These are phyloP conservation scores for Aspergillus sergii DNA, from an alignment of 2,329 filamentous ascomycete species.

Conservation along the genomic window DNA sequence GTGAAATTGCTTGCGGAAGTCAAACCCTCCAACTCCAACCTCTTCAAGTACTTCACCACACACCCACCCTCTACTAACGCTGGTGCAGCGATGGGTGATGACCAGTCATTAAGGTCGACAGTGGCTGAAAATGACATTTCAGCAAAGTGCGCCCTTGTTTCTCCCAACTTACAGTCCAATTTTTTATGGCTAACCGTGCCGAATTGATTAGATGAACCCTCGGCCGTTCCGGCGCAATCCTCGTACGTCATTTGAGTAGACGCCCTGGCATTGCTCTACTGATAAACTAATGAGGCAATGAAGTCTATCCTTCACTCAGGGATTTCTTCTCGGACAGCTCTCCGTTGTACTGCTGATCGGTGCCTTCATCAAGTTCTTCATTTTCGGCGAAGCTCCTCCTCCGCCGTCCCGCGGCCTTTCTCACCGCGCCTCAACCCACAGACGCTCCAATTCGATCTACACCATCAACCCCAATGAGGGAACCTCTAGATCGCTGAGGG, in stretches of 20 bases:
- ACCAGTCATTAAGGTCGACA: slow-evolving; percentile 23
- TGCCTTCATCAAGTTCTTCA: slow-evolving; percentile 99
- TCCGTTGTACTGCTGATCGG: slow-evolving; percentile 89
- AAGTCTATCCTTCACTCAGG: slow-evolving; percentile 89
- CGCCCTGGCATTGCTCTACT: not conserved
- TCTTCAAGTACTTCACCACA: no score
- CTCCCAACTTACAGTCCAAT: not conserved
- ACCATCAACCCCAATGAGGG: slow-evolving; percentile 39
- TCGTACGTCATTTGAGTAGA: slow-evolving; percentile 37
- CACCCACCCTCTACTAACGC: not conserved
- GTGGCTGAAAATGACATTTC: slow-evolving; percentile 36
- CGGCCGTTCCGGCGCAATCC: slow-evolving; percentile 39
- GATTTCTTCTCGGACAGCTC: slow-evolving; percentile 88
- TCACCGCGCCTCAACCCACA: slow-evolving; percentile 76
- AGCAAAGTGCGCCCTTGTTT: slow-evolving; percentile 28
- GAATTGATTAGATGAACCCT: slow-evolving; percentile 29
- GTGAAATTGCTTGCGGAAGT: not conserved
- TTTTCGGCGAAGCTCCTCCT: slow-evolving; percentile 90
- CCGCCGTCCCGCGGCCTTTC: slow-evolving; percentile 77
- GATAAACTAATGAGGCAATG: slow-evolving; percentile 8
- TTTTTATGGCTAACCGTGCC: slow-evolving; percentile 18
- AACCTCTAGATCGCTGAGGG: slow-evolving; percentile 49
- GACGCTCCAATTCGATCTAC: slow-evolving; percentile 68
- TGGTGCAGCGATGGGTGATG: slow-evolving; percentile 27
- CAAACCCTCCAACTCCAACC: not conserved